Evolutionary conservation across 2,329 filamentous ascomycete genomes (phyloP), one percentile per base, ranked within the genome.

Genomic region (Incumbomyces lentus): DNA sequence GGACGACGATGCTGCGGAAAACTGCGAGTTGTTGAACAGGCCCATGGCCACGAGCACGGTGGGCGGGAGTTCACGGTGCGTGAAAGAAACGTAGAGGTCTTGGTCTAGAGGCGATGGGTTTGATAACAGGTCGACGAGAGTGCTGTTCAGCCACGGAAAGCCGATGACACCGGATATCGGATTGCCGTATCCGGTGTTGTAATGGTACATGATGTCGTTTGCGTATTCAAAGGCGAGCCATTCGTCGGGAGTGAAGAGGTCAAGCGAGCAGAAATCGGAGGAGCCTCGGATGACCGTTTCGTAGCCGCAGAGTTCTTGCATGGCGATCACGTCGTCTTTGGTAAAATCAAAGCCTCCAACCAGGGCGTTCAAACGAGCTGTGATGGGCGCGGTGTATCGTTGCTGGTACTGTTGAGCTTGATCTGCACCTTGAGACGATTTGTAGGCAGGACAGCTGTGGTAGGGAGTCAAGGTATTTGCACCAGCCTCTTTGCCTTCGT

Each of bases 191-290:
- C 81, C 81, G 1, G 72, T 67, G 61, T 83, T 84, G 62, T 80
- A 77, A 57, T 78, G 75, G 58, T 82, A 82, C 56, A 73, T 71
- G 51, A 82, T 64, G 51, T 82, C 79, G 51, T 78, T 78, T 11
- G 74, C 70, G 58, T 82, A 82, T 60, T 82, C 79, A 64, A 79
- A 82, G 2, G 68, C 68, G n/a, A 82, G 73, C 79, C 78, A 82
- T 51, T 82, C 78, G 52, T 78, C 72, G 0, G 76, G 69, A 1
- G 69, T 67, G 57, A 82, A 82, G 11, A 81, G 67, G 13, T 73
- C 68, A 0, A 77, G 66, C 44, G 75, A 70, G 62, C 79, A 82
- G 60, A 82, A 81, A 0, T 72, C 72, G 0, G 78, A 81, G 38
- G 68, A 72, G 2, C 79, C 79, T 1, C 71, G 71, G 49, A 81